Conservation (phyloP, 2,329 filamentous ascomycete species). For the Fusarium oligoseptatum region DNA sequence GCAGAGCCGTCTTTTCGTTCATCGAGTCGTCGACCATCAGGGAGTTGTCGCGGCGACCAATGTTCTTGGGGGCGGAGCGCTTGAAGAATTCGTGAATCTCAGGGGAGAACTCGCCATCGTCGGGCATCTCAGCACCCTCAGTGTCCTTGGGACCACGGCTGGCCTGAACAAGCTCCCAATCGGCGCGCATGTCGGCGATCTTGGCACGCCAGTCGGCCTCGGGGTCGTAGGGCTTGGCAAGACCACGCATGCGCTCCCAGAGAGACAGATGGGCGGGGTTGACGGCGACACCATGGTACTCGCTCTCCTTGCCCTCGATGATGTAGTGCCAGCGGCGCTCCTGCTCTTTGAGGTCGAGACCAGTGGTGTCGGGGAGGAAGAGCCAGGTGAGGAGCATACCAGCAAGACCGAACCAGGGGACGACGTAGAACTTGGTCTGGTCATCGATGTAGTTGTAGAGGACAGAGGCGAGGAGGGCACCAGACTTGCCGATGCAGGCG, state of each 20-base stretch:
- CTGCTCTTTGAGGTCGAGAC: slow-evolving; percentile 96
- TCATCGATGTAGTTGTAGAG: slow-evolving; percentile 95
- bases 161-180: slow-evolving; percentile 69
- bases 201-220: slow-evolving; percentile 86
- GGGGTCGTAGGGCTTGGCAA: slow-evolving; percentile 86
- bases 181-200: slow-evolving; percentile 82
- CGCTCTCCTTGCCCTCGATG: slow-evolving; percentile 78
- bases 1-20: slow-evolving; percentile 47
- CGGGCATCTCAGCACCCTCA: slow-evolving; percentile 55
- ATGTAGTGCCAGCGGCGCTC: slow-evolving; percentile 94
- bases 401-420: slow-evolving; percentile 93
- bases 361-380: slow-evolving; percentile 97
- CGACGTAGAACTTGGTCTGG: slow-evolving; percentile 88
- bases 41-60: slow-evolving; percentile 36
- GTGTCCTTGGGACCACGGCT: slow-evolving; percentile 63
- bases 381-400: slow-evolving; percentile 86
- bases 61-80: slow-evolving; percentile 52
- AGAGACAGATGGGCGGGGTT: slow-evolving; percentile 89
- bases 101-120: slow-evolving; percentile 65
- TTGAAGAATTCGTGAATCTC: slow-evolving; percentile 70
- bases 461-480: slow-evolving; percentile 87
- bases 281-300: slow-evolving; percentile 94
- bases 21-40: slow-evolving; percentile 42
- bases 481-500: slow-evolving; percentile 90
- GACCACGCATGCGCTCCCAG: slow-evolving; percentile 86